Base-by-base conservation (phyloP, 208 protist genomes). In the Acanthamoeba lugdunensis region DNA sequence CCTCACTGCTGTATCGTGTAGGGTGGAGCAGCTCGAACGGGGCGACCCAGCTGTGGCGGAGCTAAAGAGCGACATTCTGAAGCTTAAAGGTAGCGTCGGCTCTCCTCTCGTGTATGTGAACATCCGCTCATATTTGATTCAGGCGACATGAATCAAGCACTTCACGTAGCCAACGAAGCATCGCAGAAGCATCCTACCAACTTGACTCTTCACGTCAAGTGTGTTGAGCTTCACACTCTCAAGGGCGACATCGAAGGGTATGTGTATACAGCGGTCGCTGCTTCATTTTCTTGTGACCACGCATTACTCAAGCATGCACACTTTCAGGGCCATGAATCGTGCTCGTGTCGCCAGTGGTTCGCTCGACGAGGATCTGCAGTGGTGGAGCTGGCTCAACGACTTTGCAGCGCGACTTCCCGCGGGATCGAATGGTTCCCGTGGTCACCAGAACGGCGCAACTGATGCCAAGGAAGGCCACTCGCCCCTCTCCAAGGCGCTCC, bases 321-420 rank as follows among this genome's bases (percentile, higher is more conserved):
- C 63, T 25, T 81, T 30, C 71, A 81, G 71, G 9, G 71, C 71
- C 14, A 81, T 81, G 18, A n/a, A 81, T 4, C 71, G 41, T 21
- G 71, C 71, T 37, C 28, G 41, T 18, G 28, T 9, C 13, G 71
- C 71, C 37, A 81, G 71, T 48, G 4, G 16, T 11, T 81, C 14
- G n/a, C 18, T 81, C 28, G 71, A n/a, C 14, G 21, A 37, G 16
- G 71, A 81, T 16, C 28, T 81, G 21, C 37, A 50, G 28, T 81
- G 71, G 71, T 81, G 71, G 71, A 37, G 14, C 33, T 81, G 71
- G 71, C 71, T 81, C 13, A 50, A 81, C 33, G 71, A 81, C 18
- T 81, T 81, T 81, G 71, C 71, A 23, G 16, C 28, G 33, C 18
- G 23, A 25, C 28, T 81, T 23, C 33, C 28, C 37, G 28, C 28